Base-by-base conservation (phyloP, 2,329 filamentous ascomycete species). In the Ceratocystis eucalypticola region DNA sequence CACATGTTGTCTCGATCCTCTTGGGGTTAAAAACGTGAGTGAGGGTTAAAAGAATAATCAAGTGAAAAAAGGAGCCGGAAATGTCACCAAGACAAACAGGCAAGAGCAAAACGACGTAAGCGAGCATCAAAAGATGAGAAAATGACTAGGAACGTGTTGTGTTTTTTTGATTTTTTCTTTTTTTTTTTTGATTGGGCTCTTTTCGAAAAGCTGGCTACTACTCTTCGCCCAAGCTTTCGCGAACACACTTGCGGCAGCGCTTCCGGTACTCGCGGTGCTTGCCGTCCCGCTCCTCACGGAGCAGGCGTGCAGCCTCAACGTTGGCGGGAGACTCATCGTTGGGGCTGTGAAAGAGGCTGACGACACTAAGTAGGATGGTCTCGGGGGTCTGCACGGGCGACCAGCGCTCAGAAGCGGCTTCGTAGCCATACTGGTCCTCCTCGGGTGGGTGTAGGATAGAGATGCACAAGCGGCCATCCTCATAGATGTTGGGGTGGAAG, bases 321-420 rank as follows among this genome's bases (percentile, higher is more conserved):
- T 99, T 97, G 62, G 94, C 94, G 0, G 94, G 91, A 71, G 88
- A 93, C 80, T 97, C 94, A 73, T 96, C 91, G 74, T 99, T 99
- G 62, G 94, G 94, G 72, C 88, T 88, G 69, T 89, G 87, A 70
- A 99, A 85, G 79, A 99, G 87, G 75, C 89, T 94, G 74, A 99
- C 95, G 44, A 96, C 92, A 72, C 86, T 91, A 41, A 99, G 77
- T 61, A 99, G 79, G 69, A 99, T 97, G 25, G 91, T 96, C 80
- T 96, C 93, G 65, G 93, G 92, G 12, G 88, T 92, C 76, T 97
- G 94, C 1, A 97, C 93, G 33, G 94, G 94, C 68, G 84, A 89
- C 94, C 94, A 99, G 68, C 94, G 85, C 80, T 99, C 94, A 37
- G 85, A 82, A 17, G 91, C 92, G 30, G 84, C 83, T 76, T 99